phyloP scores from a whole-genome alignment of 2,329 filamentous ascomycete species.

The Exophiala phaeomuriformis region DNA sequence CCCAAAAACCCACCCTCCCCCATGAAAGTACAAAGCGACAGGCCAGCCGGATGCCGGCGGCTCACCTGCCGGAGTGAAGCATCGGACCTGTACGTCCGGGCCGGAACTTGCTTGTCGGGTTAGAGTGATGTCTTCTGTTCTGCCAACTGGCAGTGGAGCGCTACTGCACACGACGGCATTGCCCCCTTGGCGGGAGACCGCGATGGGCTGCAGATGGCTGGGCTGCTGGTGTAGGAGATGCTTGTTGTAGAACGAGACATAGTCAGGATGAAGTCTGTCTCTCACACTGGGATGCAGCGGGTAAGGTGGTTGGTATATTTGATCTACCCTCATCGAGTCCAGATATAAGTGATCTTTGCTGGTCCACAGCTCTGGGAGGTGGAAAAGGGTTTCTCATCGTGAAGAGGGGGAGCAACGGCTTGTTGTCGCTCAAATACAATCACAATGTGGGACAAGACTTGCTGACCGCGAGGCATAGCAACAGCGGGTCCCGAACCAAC shows the following conservation, averaged over 20 bases:
- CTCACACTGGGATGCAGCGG: constrained; percentile 44
- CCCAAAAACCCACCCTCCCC: constrained; percentile 53
- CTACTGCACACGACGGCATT: constrained; percentile 49
- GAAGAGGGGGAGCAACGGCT: background rate
- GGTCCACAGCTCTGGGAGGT: background rate
- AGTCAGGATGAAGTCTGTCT: constrained; percentile 44
- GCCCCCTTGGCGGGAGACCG: constrained; percentile 45
- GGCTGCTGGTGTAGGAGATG: constrained; percentile 47
- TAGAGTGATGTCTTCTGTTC: constrained; percentile 41
- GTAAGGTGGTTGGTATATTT: constrained; percentile 35
- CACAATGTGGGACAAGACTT: background rate
- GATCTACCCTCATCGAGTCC: constrained; percentile 11
- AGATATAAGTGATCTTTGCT: background rate
- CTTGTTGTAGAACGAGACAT: constrained; percentile 48
- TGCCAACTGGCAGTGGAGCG: constrained; percentile 43
- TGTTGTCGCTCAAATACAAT: background rate
- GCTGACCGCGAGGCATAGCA: background rate
- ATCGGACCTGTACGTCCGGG: constrained; percentile 43
- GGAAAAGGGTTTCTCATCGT: background rate
- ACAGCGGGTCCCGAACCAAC: background rate
- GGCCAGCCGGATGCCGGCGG: constrained; percentile 44
- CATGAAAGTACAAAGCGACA: constrained; percentile 51
- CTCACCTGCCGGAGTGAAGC: constrained; percentile 45
- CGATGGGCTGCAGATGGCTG: constrained; percentile 49
- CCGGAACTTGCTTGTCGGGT: constrained; percentile 42